These are phyloP conservation scores for Magnusiomyces tetraspermus DNA, from an alignment of 1,139 yeast genomes.

Conservation along the genomic window DNA sequence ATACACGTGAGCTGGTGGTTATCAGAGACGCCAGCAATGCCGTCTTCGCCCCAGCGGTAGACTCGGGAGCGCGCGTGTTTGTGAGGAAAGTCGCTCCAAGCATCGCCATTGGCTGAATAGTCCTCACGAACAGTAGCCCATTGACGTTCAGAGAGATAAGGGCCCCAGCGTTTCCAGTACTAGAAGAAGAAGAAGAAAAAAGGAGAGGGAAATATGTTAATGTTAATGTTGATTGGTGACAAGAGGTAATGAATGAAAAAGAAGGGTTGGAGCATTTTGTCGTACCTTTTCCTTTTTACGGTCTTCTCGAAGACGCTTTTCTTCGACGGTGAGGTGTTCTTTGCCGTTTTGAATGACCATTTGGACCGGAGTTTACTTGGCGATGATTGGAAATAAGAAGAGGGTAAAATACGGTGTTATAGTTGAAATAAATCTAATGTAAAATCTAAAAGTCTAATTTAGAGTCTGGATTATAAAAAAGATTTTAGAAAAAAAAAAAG, in stretches of 20 bases:
- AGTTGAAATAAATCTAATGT: no score
- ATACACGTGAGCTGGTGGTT: conserved; percentile 71
- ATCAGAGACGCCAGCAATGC: conserved; percentile 85
- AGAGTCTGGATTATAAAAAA: no score
- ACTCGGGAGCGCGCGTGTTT: conserved; percentile 78
- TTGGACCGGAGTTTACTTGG: neutral
- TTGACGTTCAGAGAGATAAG: conserved; percentile 80
- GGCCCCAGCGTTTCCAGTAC: conserved; percentile 89
- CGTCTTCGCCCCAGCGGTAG: conserved; percentile 96
- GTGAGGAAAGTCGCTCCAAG: conserved; percentile 87
- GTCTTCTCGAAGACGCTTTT: conserved; percentile 55
- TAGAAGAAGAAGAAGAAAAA: conserved; percentile 19
- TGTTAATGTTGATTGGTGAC: neutral
- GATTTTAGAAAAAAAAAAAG: no score
- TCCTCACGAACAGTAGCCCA: conserved; percentile 97
- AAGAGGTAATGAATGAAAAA: neutral
- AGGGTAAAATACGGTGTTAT: no score
- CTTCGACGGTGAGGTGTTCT: conserved; percentile 47
- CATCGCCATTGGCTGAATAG: conserved; percentile 75
- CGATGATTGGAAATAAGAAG: neutral
- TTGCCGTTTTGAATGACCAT: conserved; percentile 28
- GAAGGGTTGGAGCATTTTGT: neutral
- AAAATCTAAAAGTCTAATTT: no score
- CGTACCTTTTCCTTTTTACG: conserved; percentile 37
- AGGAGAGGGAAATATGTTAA: neutral